A percentile compares a stretch with the other conserved stretches of the same genome.
Conservation (phyloP, 306 rosid genomes). For the Begonia peltatifolia region DNA sequence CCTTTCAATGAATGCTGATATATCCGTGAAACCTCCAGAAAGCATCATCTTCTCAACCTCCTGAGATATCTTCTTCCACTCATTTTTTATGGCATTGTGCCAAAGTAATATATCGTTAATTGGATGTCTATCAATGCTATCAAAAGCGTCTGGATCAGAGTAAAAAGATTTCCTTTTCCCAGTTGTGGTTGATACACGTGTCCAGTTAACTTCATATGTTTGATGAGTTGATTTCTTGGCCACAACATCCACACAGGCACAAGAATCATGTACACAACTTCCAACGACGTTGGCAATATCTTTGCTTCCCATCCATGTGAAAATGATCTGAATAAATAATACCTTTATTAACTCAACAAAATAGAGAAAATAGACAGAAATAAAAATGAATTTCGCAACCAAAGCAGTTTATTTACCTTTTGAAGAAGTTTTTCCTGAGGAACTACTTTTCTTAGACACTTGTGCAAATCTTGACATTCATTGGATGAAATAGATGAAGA, state of each 20-base stretch:
- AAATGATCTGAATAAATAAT: constrained; percentile 62
- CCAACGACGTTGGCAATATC: constrained; percentile 16
- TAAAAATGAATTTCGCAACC: constrained; percentile 9
- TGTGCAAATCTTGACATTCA: constrained; percentile 55
- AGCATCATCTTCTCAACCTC: constrained; percentile 33
- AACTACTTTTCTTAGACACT: constrained; percentile 65
- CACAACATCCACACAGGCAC: constrained; percentile 14
- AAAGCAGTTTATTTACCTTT: constrained; percentile 37
- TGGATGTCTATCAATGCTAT: constrained; percentile 47
- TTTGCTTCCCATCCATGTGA: constrained; percentile 80
- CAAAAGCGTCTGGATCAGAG: constrained; percentile 37
- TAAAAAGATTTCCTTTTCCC: constrained; percentile 77
- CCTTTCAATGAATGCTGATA: constrained; percentile 77
- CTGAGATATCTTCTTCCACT: constrained; percentile 66
- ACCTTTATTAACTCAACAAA: constrained; percentile 9
- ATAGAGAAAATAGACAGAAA: constrained; percentile 4
- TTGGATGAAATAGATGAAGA: constrained; percentile 70
- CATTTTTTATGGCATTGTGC: constrained; percentile 91
- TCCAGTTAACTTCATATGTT: constrained; percentile 32
- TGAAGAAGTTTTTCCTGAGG: constrained; percentile 97
- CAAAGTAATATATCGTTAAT: constrained; percentile 87
- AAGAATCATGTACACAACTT: constrained; percentile 34
- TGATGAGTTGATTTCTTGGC: constrained; percentile 20
- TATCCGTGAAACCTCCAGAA: constrained; percentile 66
- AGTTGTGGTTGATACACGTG: constrained; percentile 39